phyloP scores from a whole-genome alignment of 2,329 filamentous ascomycete genomes.

The Scedosporium dehoogii region DNA sequence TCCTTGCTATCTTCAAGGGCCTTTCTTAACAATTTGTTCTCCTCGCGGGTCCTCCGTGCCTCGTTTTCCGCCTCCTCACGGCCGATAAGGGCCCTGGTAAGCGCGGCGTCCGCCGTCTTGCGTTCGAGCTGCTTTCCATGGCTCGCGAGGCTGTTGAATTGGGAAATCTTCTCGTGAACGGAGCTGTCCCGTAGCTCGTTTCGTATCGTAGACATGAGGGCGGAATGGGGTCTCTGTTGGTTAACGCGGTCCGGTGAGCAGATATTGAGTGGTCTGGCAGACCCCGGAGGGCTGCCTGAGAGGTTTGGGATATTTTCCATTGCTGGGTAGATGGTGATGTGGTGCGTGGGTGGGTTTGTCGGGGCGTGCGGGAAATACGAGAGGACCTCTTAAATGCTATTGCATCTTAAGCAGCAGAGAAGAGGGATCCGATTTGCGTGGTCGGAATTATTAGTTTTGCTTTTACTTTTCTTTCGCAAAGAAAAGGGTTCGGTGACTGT shows the following conservation, averaged over 20 bases:
- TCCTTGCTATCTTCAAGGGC: constrained; percentile 56
- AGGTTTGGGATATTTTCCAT: constrained; percentile 5
- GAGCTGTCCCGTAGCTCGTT: constrained; percentile 43
- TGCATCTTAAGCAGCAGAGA: background rate
- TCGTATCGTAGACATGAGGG: constrained; percentile 24
- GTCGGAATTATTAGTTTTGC: background rate
- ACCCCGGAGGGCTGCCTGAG: background rate
- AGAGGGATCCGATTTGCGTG: too few species aligned
- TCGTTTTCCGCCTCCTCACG: constrained; percentile 65
- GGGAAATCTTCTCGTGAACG: constrained; percentile 58
- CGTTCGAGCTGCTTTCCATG: constrained; percentile 52
- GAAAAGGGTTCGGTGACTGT: background rate
- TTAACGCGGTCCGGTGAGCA: constrained; percentile 55
- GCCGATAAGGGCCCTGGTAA: constrained; percentile 57
- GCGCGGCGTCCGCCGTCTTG: constrained; percentile 54
- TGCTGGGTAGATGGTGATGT: background rate
- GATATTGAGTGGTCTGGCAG: background rate
- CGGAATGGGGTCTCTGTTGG: constrained; percentile 27
- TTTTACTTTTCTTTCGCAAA: background rate
- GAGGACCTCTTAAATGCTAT: background rate
- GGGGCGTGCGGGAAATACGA: background rate
- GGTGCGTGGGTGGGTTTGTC: background rate
- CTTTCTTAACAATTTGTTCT: constrained; percentile 42
- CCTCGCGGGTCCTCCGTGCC: constrained; percentile 52
- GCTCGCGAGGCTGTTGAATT: constrained; percentile 59